Conservation (phyloP, 768 basidiomycete species). For the Kwoniella mangroviensis region DNA sequence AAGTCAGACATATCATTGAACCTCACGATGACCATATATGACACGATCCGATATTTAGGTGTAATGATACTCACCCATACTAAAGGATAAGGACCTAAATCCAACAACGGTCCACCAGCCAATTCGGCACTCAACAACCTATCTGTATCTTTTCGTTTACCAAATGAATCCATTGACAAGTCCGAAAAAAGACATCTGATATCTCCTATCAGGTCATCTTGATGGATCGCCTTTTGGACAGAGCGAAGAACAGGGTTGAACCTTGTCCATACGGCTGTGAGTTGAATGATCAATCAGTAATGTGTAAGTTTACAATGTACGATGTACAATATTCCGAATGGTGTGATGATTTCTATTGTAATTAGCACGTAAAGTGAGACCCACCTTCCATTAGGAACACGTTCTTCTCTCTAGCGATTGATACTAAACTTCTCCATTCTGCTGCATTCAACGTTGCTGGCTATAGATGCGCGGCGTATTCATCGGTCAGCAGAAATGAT, state of each 20-base stretch:
- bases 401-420: conserved; percentile 53
- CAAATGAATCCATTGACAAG: conserved; percentile 46
- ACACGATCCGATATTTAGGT: no score
- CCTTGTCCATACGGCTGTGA: conserved; percentile 54
- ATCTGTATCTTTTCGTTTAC: conserved; percentile 41
- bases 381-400: conserved; percentile 58
- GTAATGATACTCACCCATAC: conserved; percentile 31
- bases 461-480: conserved; percentile 11
- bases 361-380: not conserved
- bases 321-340: no score
- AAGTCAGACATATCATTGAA: not conserved
- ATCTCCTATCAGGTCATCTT: conserved; percentile 51
- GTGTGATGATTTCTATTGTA: not conserved
- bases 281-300: not conserved
- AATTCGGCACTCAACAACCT: conserved; percentile 50
- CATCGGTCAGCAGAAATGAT: not conserved
- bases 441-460: conserved; percentile 52
- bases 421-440: conserved; percentile 48
- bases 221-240: conserved; percentile 48
- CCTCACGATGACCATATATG: not conserved
- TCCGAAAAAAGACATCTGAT: conserved; percentile 49
- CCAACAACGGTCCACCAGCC: conserved; percentile 56
- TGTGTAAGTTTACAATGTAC: no score
- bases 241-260: conserved; percentile 54
- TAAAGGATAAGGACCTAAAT: conserved; percentile 53